Base-by-base conservation (phyloP, 106 monocot genomes). In the Apostasia shenzhenica region DNA sequence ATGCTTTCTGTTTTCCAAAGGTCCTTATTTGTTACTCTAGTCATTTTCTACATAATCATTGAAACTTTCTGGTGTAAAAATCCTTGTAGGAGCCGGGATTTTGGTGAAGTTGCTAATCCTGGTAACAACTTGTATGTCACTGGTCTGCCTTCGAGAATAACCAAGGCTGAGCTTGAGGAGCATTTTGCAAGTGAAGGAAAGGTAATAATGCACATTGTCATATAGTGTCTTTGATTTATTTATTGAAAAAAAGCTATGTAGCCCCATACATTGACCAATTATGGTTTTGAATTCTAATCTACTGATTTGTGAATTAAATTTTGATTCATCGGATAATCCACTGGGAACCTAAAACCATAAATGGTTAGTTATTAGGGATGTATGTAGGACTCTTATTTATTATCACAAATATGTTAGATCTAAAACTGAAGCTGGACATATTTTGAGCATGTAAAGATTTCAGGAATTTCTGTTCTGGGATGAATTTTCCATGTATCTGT, bases 51-150 rank as follows among this genome's bases (percentile, higher is more conserved):
- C 13, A 39, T 41, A 26, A 38, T 42, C 55, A 41, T 44, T 61
- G 7, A 43, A 61, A 13, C 10, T 43, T 45, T 12, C 44, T 70
- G 12, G 9, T 48, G 0, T 14, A 38, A 3, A 45, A 5, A 14
- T 69, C 39, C 10, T 37, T 61, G 7, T 55, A 83, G 85, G 67
- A 81, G 85, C 54, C 10, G 44, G 26, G 77, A 79, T 54, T 80
- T 62, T n/a, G 69, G 51, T 56, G 82, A 82, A 72, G 84, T 66
- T 0, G 84, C 82, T 50, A 92, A 92, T 79, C 87, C 85, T 72
- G 87, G 91, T 12, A 92, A 92, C 71, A 92, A 87, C 75, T 72
- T 92, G 71, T 92, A 92, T 54, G 87, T 92, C 6, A 87, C 91
- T 61, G 91, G 91, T 14, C 75, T 92, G 42, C 77, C 87, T 26